Base-by-base conservation (phyloP, 1,139 yeast species). In the Blastobotrys proliferans region DNA sequence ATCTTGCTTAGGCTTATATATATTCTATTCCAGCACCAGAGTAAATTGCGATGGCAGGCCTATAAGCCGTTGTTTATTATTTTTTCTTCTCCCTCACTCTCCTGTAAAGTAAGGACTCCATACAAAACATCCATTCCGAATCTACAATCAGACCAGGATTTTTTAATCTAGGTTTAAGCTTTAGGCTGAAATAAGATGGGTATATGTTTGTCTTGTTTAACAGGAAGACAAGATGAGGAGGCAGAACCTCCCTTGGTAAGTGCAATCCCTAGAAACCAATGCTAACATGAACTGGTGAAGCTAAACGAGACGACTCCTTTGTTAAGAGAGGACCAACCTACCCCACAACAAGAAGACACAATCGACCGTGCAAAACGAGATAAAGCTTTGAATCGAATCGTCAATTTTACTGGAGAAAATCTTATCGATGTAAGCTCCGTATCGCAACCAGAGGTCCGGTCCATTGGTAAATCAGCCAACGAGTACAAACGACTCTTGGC, bases 381-480 rank as follows among this genome's bases (percentile, higher is more conserved):
- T 25, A 48, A 51, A 34, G 45, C 51, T 4, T 40, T 52, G 24
- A 44, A 44, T 27, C 46, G 46, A 24, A 56, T 56, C 30, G 58
- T 56, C 2, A 47, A 49, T 16, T 50, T 50, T 38, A 53, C 57
- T 2, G 58, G 58, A 6, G 46, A 51, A 25, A 55, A 53, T 31
- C 45, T 56, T 24, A 56, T 56, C 21, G 57, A 56, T 35, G 53
- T 56, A 9, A 48, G 53, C 14, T 47, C 57, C 6, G 55, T 54
- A 11, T 52, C 51, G 14, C 35, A 31, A 11, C 57, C 56, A 5
- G 56, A 53, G 26, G 50, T 51, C 6, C 46, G 47, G 17, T 38
- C 51, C 6, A 38, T 46, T 19, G 56, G 54, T 27, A 39, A 45
- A 26, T 38, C 52, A 11, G 56, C 56, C 10, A 45, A 38, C 5